phyloP scores from a whole-genome alignment of 441 rosid genomes.

The Pelargonium citronellum region DNA sequence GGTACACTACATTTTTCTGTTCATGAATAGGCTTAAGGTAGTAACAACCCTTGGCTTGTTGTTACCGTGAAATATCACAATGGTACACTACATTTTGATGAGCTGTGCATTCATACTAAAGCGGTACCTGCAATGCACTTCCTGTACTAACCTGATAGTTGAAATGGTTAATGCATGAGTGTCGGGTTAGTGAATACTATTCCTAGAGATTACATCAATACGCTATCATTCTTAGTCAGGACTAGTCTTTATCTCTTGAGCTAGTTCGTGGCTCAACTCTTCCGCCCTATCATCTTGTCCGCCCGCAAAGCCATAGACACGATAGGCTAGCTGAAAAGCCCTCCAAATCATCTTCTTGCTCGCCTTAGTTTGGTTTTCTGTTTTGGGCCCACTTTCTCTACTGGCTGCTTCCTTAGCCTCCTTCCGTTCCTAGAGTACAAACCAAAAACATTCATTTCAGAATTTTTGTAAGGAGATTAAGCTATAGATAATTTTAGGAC shows the following conservation, averaged over 20 bases:
- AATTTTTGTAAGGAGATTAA: neutral
- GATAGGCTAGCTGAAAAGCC: slow-evolving; percentile 49
- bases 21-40: too few species aligned
- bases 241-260: slow-evolving; percentile 39
- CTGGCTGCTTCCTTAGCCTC: slow-evolving; percentile 31
- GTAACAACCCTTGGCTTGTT: too few species aligned
- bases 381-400: slow-evolving; percentile 14
- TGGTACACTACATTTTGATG: neutral
- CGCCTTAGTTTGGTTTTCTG: slow-evolving; percentile 8
- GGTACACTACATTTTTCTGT: too few species aligned
- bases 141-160: neutral
- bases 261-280: slow-evolving; percentile 40
- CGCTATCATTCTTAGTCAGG: slow-evolving; percentile 11
- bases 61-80: too few species aligned
- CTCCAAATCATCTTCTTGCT: slow-evolving; percentile 43
- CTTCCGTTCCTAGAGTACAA: slow-evolving; percentile 36
- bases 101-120: neutral
- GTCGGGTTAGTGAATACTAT: neutral
- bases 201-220: neutral
- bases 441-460: neutral
- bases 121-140: neutral
- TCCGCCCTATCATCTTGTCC: slow-evolving; percentile 58
- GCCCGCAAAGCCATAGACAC: slow-evolving; percentile 50
- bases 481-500: neutral
- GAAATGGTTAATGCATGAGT: neutral